A percentile compares a stretch with the other conserved stretches of the same genome.
These are phyloP conservation scores for Castanea crenata DNA, from an alignment of 306 rosid genomes.

Conservation along the genomic window DNA sequence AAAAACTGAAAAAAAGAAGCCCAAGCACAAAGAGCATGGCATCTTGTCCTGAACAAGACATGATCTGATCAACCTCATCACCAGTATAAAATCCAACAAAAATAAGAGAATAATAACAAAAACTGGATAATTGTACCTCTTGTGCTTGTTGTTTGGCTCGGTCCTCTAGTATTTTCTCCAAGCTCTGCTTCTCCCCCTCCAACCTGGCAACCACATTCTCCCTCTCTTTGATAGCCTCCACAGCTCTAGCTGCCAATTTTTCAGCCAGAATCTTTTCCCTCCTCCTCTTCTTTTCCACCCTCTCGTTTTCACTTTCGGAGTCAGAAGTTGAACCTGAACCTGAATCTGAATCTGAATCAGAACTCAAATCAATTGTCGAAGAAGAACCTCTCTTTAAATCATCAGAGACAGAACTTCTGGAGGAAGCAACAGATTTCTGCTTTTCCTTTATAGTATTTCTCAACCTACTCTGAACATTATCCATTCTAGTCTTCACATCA, in stretches of 20 bases:
- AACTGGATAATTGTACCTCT: constrained; percentile 57
- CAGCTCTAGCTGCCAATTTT: constrained; percentile 84
- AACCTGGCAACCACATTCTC: constrained; percentile 87
- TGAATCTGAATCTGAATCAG: constrained; percentile 66
- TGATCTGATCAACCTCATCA: background rate
- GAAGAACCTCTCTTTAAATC: constrained; percentile 51
- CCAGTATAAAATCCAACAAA: constrained; percentile 1
- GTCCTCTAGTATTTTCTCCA: constrained; percentile 88
- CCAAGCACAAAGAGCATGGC: no score
- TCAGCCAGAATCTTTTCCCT: constrained; percentile 78
- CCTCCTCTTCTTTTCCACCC: constrained; percentile 75
- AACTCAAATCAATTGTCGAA: constrained; percentile 60
- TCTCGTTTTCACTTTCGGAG: constrained; percentile 79
- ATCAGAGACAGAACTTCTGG: constrained; percentile 57
- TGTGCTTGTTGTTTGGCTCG: constrained; percentile 87
- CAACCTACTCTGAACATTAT: constrained; percentile 33
- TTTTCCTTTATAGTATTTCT: constrained; percentile 45
- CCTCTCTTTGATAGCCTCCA: constrained; percentile 71
- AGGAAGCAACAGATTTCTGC: constrained; percentile 33
- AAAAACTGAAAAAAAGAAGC: background rate
- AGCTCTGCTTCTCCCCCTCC: constrained; percentile 97
- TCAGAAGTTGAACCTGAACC: constrained; percentile 89
- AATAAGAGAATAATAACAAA: constrained; percentile 11
- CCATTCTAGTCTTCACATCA: constrained; percentile 30
- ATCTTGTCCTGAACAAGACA: background rate